phyloP scores from a whole-genome alignment of 2,329 filamentous ascomycete species.

The Mariannaea sp. region DNA sequence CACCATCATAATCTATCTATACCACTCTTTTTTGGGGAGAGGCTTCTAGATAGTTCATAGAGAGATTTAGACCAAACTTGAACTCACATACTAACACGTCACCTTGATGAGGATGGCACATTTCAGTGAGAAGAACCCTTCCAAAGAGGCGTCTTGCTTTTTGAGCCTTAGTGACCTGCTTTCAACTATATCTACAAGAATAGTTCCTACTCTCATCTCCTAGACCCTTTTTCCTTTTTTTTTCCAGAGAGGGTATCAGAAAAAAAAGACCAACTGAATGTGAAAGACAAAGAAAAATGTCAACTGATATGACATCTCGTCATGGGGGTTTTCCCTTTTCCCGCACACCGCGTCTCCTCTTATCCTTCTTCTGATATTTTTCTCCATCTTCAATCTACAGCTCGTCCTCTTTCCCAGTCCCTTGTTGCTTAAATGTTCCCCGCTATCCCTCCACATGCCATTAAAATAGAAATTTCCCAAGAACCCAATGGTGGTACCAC shows the following conservation, averaged over 20 bases:
- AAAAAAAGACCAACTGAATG: conserved; percentile 16
- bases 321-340: conserved; percentile 20
- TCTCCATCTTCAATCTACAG: conserved; percentile 19
- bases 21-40: too few relatives aligned
- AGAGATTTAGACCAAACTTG: too few relatives aligned
- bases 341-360: conserved; percentile 6
- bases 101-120: neutral
- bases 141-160: conserved; percentile 29
- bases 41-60: too few relatives aligned
- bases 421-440: conserved; percentile 22
- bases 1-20: too few relatives aligned
- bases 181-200: conserved; percentile 30
- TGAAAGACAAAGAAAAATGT: conserved; percentile 31
- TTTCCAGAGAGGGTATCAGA: conserved; percentile 25
- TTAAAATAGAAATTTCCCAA: conserved; percentile 22
- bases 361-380: neutral
- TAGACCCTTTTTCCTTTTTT: neutral
- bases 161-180: conserved; percentile 25
- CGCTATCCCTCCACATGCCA: conserved; percentile 23
- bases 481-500: conserved; percentile 34
- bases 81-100: neutral
- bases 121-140: conserved; percentile 17
- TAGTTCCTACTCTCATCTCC: conserved; percentile 5
- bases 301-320: conserved; percentile 24
- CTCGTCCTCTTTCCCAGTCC: conserved; percentile 5